Base-by-base conservation (phyloP, 2,329 filamentous ascomycete genomes). In the Trichoderma citrinoviride region DNA sequence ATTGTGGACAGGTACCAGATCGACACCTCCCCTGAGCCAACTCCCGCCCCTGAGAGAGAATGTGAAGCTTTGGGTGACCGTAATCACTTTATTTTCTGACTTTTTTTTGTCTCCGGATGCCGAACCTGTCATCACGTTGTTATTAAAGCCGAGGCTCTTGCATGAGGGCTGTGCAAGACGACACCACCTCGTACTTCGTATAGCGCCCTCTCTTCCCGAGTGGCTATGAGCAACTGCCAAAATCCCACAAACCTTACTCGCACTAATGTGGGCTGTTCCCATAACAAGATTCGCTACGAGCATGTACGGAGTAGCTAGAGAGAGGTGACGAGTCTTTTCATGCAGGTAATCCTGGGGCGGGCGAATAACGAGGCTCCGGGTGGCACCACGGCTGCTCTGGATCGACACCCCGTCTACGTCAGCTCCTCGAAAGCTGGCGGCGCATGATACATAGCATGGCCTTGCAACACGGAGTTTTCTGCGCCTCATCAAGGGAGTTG, bases 361-460 rank as follows among this genome's bases (percentile, higher is more conserved):
- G 37, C 7, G 37, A 61, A 61, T 17, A 44, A 17, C 23, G 41
- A 58, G 33, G 27, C 27, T 33, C 43, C 46, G 52, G 25, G 17
- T 27, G 19, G 21, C 25, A 29, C 19, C 25, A 15, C n/a, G 19
- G 47, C 44, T 54, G 27, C 25, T 23, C 37, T 54, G 58, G 40
- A 46, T 46, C 41, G 27, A 62, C 40, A 53, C 40, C n/a, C 14
- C 27, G 23, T 54, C 49, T 37, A 54, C 40, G 60, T 62, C 47
- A 62, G 60, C 53, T 37, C 23, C 46, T 37, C 12, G 19, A 53
- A 53, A 46, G 15, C 52, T 37, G 37, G 40, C 8, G 47, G 14
- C 40, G 49, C 50, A 53, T 53, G 14, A 15, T 15, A 27, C 33
- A 37, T 37, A 12, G 12, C 33, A 37, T 14, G 10, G 33, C 33